Base-by-base conservation (phyloP, 352 stramenopile genomes). In the Pythium vanterpoolii region DNA sequence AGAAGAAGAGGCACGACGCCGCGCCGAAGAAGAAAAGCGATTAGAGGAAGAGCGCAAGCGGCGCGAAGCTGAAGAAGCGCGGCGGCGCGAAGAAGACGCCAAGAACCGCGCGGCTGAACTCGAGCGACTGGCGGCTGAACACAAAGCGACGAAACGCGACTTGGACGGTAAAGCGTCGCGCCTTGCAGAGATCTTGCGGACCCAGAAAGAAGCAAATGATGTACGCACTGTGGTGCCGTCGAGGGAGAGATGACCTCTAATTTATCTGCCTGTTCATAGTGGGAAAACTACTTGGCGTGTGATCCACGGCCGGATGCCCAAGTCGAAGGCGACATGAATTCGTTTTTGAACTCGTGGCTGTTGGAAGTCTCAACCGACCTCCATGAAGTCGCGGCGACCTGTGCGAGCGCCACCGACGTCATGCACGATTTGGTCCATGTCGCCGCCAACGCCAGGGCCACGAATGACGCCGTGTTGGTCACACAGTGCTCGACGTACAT, bases 251-350 rank as follows among this genome's bases (percentile, higher is more conserved):
- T 36, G 31, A n/a, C 9, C 10, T 16, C 46, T 50, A 19, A 46
- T 33, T 34, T 5, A 24, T 38, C 24, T 53, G 16, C 13, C 16
- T 16, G 24, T 46, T 28, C 23, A 3, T 54, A 85, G 70, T 93
- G 81, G 81, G 70, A 88, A 44, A 89, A 86, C 40, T 91, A 90
- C 34, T 42, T 93, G 16, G 74, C 79, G 36, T 93, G 81, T 14
- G 79, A 93, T 26, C 69, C 76, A 13, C 81, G 78, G 14, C 82
- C 78, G 0, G 81, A 91, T 33, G 79, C 82, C 3, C 72, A 83
- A 38, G 66, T 86, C 4, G 81, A 93, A 51, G 76, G 76, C 49
- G 82, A 93, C 53, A 86, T 93, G 76, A 90, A 91, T 56, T 86
- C 79, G 43, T 92, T 90, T 60, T 46, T 93, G 16, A 89, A 92